phyloP scores from a whole-genome alignment of 2,329 filamentous ascomycete genomes.

The Phaeosphaeriaceae sp. region DNA sequence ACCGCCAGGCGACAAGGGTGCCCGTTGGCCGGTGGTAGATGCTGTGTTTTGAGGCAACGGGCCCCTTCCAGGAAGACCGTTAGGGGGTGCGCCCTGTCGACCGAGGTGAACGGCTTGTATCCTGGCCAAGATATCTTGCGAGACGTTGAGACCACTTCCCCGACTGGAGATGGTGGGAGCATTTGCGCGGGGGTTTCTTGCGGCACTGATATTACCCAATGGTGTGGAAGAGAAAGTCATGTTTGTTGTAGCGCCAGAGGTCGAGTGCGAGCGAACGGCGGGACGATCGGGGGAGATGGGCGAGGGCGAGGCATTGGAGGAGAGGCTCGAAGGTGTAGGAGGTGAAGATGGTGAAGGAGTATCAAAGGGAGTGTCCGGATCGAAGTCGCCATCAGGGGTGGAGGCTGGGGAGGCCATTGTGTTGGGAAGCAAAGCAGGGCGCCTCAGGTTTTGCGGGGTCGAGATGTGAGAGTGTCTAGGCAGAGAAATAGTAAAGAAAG shows the following conservation, averaged over 20 bases:
- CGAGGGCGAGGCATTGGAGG: conserved; percentile 26
- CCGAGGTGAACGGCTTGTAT: conserved; percentile 74
- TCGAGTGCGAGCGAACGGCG: conserved; percentile 65
- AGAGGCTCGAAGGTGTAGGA: conserved; percentile 28
- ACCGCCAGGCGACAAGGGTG: conserved; percentile 32
- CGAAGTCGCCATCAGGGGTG: conserved; percentile 40
- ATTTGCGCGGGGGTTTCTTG: conserved; percentile 59
- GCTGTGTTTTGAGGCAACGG: conserved; percentile 36
- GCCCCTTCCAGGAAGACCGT: conserved; percentile 31
- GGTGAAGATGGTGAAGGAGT: conserved; percentile 41
- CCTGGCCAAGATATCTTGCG: conserved; percentile 70
- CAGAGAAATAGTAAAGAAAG: conserved; percentile 11
- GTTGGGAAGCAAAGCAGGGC: conserved; percentile 10
- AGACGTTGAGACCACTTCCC: conserved; percentile 58
- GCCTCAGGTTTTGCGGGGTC: conserved; percentile 27
- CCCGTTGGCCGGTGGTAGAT: conserved; percentile 22
- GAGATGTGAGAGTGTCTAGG: conserved; percentile 4
- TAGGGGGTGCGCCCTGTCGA: conserved; percentile 63
- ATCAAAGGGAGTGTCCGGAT: conserved; percentile 40
- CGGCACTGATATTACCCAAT: conserved; percentile 75
- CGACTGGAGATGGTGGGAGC: conserved; percentile 53
- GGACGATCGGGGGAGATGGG: conserved; percentile 49
- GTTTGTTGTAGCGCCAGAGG: conserved; percentile 53
- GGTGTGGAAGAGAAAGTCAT: conserved; percentile 88
- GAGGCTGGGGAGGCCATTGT: conserved; percentile 40